phyloP scores from a whole-genome alignment of 225 moss, liverwort and hornwort species.

The Pseudoscleropodium purum region DNA sequence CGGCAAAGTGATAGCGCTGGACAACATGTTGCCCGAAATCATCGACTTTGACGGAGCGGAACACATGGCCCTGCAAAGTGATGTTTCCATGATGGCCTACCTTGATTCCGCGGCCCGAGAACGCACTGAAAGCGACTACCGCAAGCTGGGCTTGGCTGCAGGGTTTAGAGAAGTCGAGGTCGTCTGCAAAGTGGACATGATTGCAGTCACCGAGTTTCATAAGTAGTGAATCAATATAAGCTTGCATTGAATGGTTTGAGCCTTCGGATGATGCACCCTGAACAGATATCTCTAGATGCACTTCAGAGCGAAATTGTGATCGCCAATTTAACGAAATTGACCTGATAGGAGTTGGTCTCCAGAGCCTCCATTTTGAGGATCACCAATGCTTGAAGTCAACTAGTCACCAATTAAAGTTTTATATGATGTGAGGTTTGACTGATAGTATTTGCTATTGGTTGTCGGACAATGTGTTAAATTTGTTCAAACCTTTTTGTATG shows the following conservation, averaged over 20 bases:
- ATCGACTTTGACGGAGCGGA: background rate
- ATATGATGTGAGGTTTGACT: background rate
- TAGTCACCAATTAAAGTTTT: background rate
- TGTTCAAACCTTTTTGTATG: background rate
- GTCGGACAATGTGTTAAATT: background rate
- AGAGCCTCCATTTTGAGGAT: background rate
- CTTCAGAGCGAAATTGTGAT: background rate
- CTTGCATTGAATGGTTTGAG: background rate
- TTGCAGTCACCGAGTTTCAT: background rate
- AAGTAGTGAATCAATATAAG: background rate
- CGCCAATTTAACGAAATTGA: background rate
- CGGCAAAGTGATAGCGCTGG: slow-evolving; percentile 14
- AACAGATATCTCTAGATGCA: background rate
- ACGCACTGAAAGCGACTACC: background rate
- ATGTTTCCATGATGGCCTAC: slow-evolving; percentile 7
- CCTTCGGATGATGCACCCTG: no score
- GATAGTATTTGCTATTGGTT: background rate
- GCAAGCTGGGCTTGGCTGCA: background rate
- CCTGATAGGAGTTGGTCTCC: background rate
- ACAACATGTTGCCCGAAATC: background rate
- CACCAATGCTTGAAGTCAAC: background rate
- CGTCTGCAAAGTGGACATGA: background rate
- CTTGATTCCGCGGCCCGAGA: background rate
- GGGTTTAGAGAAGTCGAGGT: background rate
- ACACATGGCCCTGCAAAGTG: background rate